Evolutionary conservation across 2,329 filamentous ascomycete species (phyloP), one percentile per base, ranked within the genome.

Genomic region (Fusarium camptoceras): DNA sequence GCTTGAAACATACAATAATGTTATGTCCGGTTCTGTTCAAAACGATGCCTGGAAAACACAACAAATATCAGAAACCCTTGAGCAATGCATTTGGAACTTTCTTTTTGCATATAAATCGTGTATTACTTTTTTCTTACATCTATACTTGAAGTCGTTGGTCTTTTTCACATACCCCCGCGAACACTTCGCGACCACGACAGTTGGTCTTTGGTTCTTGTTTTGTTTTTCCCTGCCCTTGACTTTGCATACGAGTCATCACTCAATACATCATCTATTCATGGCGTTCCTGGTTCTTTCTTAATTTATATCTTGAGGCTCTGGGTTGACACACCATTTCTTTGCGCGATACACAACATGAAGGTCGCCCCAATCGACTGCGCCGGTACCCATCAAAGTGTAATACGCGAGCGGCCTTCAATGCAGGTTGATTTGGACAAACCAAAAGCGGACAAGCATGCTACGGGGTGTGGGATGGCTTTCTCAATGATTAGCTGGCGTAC

Each of bases 81-180:
- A n/a, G 18, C 28, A 53, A 41, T 56, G 42, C 60, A 31, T 44
- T 42, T 25, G 47, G 24, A 31, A 50, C 27, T 63, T 50, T 64
- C 51, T 63, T 61, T 43, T 59, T 64, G 22, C 49, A 59, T 70
- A 66, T 66, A 69, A 64, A 68, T 41, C 59, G 20, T 71, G 73
- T 75, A 71, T 57, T 73, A 67, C 60, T 68, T 63, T 62, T 62
- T 55, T 48, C 47, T 60, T 71, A 53, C 18, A 59, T 55, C 50
- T 64, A 25, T 42, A 65, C 54, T 71, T 53, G 39, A 49, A 47
- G 42, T 47, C 47, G 44, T 71, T 64, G 43, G 34, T 39, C 22
- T 49, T 56, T 49, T 55, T 41, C 34, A 56, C 67, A 71, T 73
- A 69, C 64, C 63, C 66, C 48, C 28, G 28, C 50, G 48, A 42